A percentile compares a stretch with the other conserved stretches of the same genome.
These are phyloP conservation scores for Kwoniella dendrophila DNA, from an alignment of 768 basidiomycete species.

Conservation along the genomic window DNA sequence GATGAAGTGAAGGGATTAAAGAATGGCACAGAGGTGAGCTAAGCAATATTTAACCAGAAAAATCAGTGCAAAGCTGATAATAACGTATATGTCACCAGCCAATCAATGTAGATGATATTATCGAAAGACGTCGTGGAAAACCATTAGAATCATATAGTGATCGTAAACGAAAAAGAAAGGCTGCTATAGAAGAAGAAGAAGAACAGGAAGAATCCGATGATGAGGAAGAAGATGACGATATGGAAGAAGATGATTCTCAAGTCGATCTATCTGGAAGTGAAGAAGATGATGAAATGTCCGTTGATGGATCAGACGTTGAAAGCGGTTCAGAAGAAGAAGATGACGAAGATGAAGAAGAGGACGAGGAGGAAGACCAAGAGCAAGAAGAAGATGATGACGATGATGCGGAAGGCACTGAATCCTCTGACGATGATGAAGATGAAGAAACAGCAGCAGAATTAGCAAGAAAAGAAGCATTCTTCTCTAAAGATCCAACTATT, in stretches of 20 bases:
- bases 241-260: constrained; percentile 34
- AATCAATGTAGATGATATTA: constrained; percentile 91
- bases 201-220: constrained; percentile 38
- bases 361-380: constrained; percentile 59
- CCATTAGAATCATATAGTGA: constrained; percentile 53
- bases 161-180: constrained; percentile 67
- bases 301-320: constrained; percentile 53
- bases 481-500: constrained; percentile 63
- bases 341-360: constrained; percentile 49
- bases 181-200: constrained; percentile 31
- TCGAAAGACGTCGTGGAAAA: constrained; percentile 66
- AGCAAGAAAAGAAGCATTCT: constrained; percentile 83
- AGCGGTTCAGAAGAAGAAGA: constrained; percentile 44
- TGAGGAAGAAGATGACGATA: constrained; percentile 39
- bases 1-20: constrained; percentile 64
- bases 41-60: not conserved
- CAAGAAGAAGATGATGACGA: constrained; percentile 52
- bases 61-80: constrained; percentile 16
- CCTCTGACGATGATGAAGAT: constrained; percentile 37
- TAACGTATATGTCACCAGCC: constrained; percentile 56
- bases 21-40: constrained; percentile 56
- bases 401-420: constrained; percentile 46
- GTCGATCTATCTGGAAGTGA: constrained; percentile 16
- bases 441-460: constrained; percentile 64
- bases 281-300: constrained; percentile 36